These are phyloP conservation scores for Maudiozyma bulderi DNA, from an alignment of 805 yeast genomes.

Conservation along the genomic window DNA sequence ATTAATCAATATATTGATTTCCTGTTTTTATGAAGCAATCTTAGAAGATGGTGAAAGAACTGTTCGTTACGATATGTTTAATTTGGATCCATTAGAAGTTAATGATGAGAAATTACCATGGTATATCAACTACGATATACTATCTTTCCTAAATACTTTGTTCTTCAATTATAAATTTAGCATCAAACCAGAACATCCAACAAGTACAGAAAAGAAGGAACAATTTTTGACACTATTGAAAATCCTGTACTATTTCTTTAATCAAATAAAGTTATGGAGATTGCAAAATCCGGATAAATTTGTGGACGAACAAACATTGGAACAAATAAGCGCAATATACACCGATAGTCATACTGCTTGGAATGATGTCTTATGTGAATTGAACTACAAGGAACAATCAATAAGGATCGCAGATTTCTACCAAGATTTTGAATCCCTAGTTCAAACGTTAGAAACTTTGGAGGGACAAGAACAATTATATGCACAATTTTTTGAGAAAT, in stretches of 20 bases:
- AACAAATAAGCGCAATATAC: constrained; percentile 14
- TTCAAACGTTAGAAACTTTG: constrained; percentile 31
- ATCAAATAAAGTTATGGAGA: constrained; percentile 30
- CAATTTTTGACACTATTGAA: constrained; percentile 32
- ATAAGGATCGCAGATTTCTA: constrained; percentile 55
- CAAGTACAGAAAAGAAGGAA: constrained; percentile 4
- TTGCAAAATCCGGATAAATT: constrained; percentile 15
- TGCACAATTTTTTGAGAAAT: constrained; percentile 45
- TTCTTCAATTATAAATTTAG: constrained; percentile 28
- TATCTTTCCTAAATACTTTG: constrained; percentile 34
- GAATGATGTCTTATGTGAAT: constrained; percentile 48
- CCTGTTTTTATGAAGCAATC: constrained; percentile 22
- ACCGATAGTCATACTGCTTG: constrained; percentile 34
- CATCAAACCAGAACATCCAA: constrained; percentile 4
- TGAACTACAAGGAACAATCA: constrained; percentile 45
- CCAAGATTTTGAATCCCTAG: constrained; percentile 55
- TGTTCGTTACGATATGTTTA: constrained; percentile 20
- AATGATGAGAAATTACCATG: constrained; percentile 32
- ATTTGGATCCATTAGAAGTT: constrained; percentile 16
- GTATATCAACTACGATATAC: constrained; percentile 37
- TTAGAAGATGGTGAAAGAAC: constrained; percentile 35
- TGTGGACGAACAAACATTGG: constrained; percentile 13
- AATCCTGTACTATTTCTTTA: constrained; percentile 33
- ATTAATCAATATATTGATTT: constrained; percentile 17
- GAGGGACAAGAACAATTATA: constrained; percentile 39